Evolutionary conservation across 352 stramenopile genomes (phyloP).

Genomic region (Phytopythium oedochilum): DNA sequence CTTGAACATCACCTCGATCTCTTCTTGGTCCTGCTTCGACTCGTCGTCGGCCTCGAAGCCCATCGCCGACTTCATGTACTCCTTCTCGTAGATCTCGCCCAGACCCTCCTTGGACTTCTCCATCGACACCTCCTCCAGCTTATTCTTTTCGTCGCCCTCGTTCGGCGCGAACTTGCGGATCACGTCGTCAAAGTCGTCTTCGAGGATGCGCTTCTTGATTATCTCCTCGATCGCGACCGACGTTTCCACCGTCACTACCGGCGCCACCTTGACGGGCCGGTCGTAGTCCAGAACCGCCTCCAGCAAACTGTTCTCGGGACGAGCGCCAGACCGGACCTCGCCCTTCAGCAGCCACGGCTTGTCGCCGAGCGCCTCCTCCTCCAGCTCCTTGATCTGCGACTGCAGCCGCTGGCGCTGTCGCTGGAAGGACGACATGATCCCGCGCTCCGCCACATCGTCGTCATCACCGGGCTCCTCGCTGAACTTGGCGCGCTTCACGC

Average conservation of each 20-base stretch:
- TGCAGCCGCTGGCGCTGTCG: slow-evolving; percentile 59
- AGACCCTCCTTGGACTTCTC: slow-evolving; percentile 90
- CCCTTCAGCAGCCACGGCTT: slow-evolving; percentile 94
- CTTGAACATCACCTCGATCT: slow-evolving; percentile 94
- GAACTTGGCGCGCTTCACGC: slow-evolving; percentile 37
- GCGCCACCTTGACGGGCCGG: slow-evolving; percentile 86
- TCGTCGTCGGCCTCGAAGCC: slow-evolving; percentile 91
- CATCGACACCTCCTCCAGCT: slow-evolving; percentile 92
- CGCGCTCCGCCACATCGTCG: slow-evolving; percentile 68
- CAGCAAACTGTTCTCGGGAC: slow-evolving; percentile 92
- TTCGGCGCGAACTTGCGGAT: slow-evolving; percentile 85
- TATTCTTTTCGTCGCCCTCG: slow-evolving; percentile 71
- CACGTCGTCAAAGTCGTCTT: slow-evolving; percentile 95
- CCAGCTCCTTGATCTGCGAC: slow-evolving; percentile 84
- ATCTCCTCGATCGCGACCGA: slow-evolving; percentile 91
- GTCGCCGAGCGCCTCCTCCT: slow-evolving; percentile 87
- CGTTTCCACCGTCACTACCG: slow-evolving; percentile 91
- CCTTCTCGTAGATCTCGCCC: slow-evolving; percentile 94
- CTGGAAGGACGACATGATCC: slow-evolving; percentile 79
- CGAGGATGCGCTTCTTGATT: slow-evolving; percentile 93
- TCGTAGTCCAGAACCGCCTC: slow-evolving; percentile 93
- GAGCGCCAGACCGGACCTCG: slow-evolving; percentile 81
- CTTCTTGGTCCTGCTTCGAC: slow-evolving; percentile 90
- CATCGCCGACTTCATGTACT: slow-evolving; percentile 94
- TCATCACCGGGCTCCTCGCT: slow-evolving; percentile 58